These are phyloP conservation scores for Suillus lakei DNA, from an alignment of 768 basidiomycete genomes.

Conservation along the genomic window DNA sequence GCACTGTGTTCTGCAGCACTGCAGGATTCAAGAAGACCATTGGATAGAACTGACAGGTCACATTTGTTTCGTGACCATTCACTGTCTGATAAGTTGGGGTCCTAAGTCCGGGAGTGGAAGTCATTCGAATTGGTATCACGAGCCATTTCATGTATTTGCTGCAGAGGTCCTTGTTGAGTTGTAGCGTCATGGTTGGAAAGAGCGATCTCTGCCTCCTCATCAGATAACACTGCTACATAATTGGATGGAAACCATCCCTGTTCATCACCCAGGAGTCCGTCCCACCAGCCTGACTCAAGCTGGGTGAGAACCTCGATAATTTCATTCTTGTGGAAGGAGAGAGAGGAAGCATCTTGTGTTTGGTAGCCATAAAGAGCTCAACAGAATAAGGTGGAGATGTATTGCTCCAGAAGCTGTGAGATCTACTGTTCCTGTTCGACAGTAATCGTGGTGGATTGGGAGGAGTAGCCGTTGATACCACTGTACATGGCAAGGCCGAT, in stretches of 20 bases:
- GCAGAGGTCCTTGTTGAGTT: conserved; percentile 16
- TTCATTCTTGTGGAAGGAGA: conserved; percentile 86
- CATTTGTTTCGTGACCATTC: conserved; percentile 45
- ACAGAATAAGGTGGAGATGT: conserved; percentile 78
- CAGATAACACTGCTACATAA: conserved; percentile 81
- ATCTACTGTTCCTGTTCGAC: conserved; percentile 26
- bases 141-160: conserved; percentile 18
- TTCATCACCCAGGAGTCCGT: conserved; percentile 86
- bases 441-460: conserved; percentile 20
- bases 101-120: conserved; percentile 20
- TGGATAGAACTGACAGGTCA: conserved; percentile 39
- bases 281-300: conserved; percentile 98
- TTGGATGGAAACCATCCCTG: conserved; percentile 99
- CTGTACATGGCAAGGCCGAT: conserved; percentile 27
- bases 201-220: conserved; percentile 78
- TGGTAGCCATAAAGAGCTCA: conserved; percentile 91
- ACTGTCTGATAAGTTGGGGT: conserved; percentile 41
- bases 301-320: conserved; percentile 93
- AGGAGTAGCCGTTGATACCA: conserved; percentile 19
- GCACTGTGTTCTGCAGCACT: conserved; percentile 30
- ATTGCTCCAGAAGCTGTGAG: conserved; percentile 49
- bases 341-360: conserved; percentile 85
- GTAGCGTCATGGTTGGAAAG: conserved; percentile 42
- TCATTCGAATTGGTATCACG: conserved; percentile 20
- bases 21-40: conserved; percentile 38